A percentile compares a stretch with the other conserved stretches of the same genome.
Conservation (phyloP, 768 basidiomycete genomes). For the Xanthoconium purpureum region DNA sequence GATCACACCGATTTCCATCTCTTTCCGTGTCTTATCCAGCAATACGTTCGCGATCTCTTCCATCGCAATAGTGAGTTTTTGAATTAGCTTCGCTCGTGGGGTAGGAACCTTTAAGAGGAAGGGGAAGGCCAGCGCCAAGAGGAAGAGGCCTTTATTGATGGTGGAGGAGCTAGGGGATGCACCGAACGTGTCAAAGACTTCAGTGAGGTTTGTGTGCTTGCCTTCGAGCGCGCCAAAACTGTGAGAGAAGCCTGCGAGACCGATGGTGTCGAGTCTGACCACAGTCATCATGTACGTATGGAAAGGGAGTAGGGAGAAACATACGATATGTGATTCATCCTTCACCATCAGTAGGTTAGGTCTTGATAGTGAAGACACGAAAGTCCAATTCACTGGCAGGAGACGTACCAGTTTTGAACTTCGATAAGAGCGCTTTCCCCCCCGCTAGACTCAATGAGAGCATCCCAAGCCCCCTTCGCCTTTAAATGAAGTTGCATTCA, state of each 20-base stretch:
- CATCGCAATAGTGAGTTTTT: slow-evolving; percentile 35
- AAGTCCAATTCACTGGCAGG: not conserved
- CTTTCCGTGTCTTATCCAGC: slow-evolving; percentile 35
- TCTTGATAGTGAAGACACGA: not conserved
- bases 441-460: slow-evolving; percentile 14
- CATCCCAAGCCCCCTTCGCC: slow-evolving; percentile 34
- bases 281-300: not conserved
- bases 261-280: slow-evolving; percentile 52
- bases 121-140: slow-evolving; percentile 39
- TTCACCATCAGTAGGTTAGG: not conserved
- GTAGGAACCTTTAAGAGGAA: slow-evolving; percentile 37
- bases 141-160: slow-evolving; percentile 30
- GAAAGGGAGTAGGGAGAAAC: not conserved
- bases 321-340: slow-evolving; percentile 38
- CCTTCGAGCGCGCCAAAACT: slow-evolving; percentile 54
- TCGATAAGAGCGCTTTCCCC: slow-evolving; percentile 29
- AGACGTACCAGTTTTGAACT: slow-evolving; percentile 33
- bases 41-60: slow-evolving; percentile 39
- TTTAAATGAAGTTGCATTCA: slow-evolving; percentile 2
- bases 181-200: slow-evolving; percentile 39
- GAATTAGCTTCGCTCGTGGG: slow-evolving; percentile 27
- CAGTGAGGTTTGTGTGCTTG: slow-evolving; percentile 39
- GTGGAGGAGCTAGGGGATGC: slow-evolving; percentile 14
- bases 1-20: slow-evolving; percentile 24
- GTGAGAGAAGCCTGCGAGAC: slow-evolving; percentile 59